Percentiles rank a stretch among this genome's conserved stretches.
These are phyloP conservation scores for Carex sylvatica DNA, from an alignment of 202 grass and related monocot species.

Conservation along the genomic window DNA sequence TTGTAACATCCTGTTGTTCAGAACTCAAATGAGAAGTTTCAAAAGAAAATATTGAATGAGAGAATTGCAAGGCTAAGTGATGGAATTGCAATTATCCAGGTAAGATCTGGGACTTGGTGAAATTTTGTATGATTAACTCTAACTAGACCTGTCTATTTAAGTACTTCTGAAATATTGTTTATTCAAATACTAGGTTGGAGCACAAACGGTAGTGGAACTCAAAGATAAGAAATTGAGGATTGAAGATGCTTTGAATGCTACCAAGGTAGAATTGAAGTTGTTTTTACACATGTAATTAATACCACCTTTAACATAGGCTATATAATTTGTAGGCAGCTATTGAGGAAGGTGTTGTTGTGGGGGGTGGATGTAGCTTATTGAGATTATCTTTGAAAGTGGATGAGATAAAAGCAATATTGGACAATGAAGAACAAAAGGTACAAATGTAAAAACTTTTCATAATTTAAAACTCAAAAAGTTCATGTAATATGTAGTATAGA, in stretches of 20 bases:
- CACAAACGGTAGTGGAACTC: constrained; percentile 84
- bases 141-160: constrained; percentile 1
- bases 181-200: constrained; percentile 62
- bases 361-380: constrained; percentile 86
- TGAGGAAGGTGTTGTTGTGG: constrained; percentile 95
- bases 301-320: constrained; percentile 8
- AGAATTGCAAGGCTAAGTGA: constrained; percentile 83
- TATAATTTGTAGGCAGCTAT: constrained; percentile 70
- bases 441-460: background rate
- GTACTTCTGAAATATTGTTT: constrained; percentile 24
- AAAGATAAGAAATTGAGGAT: constrained; percentile 98
- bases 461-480: background rate
- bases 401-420: constrained; percentile 59
- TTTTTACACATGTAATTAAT: constrained; percentile 24
- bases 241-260: constrained; percentile 94
- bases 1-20: constrained; percentile 29
- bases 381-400: constrained; percentile 82
- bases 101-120: constrained; percentile 16
- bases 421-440: constrained; percentile 90
- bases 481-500: background rate
- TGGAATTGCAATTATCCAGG: constrained; percentile 90
- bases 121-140: constrained; percentile 12
- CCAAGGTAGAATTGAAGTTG: constrained; percentile 62
- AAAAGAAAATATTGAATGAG: constrained; percentile 87
- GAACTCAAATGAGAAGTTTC: constrained; percentile 72